These are phyloP conservation scores for Coemansia sp. DNA, from an alignment of 192 early-diverging fungal species.

Conservation along the genomic window DNA sequence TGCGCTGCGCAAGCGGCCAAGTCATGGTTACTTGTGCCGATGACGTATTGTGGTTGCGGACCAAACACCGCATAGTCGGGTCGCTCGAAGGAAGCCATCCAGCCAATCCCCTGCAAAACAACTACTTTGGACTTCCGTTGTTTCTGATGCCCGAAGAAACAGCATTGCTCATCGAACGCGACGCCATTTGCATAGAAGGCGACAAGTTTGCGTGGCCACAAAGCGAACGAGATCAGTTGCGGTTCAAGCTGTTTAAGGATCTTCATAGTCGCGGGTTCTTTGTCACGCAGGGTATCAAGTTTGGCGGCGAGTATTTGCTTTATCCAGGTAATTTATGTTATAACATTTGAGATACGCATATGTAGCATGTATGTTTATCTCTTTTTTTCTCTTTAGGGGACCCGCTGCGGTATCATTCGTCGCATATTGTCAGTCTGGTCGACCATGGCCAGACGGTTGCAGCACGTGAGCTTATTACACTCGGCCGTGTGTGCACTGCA, in stretches of 20 bases:
- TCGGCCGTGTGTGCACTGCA: slow-evolving; percentile 64
- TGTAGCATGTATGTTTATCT: not conserved
- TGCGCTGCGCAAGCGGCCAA: slow-evolving; percentile 9
- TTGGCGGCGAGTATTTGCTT: slow-evolving; percentile 82
- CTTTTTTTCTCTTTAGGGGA: slow-evolving; percentile 48
- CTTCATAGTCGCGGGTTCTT: slow-evolving; percentile 65
- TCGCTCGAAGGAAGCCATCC: slow-evolving; percentile 67
- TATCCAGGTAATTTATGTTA: slow-evolving; percentile 54
- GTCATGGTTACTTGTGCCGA: slow-evolving; percentile 25
- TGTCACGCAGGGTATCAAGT: slow-evolving; percentile 73
- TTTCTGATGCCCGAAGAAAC: slow-evolving; percentile 72
- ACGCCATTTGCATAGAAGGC: slow-evolving; percentile 18
- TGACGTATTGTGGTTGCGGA: slow-evolving; percentile 53
- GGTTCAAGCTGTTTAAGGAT: slow-evolving; percentile 57
- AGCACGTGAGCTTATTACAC: slow-evolving; percentile 56
- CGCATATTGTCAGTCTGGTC: slow-evolving; percentile 58
- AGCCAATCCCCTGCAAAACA: slow-evolving; percentile 70
- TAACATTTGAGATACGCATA: not conserved
- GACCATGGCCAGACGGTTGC: slow-evolving; percentile 27
- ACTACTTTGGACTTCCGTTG: slow-evolving; percentile 70
- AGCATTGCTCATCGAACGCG: slow-evolving; percentile 45
- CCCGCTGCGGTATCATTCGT: slow-evolving; percentile 67
- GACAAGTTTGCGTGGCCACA: slow-evolving; percentile 46
- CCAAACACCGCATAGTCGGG: slow-evolving; percentile 61
- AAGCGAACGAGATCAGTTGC: slow-evolving; percentile 26